Percentiles rank a stretch among this genome's conserved stretches.
Evolutionary conservation across 345 rosid species (phyloP).

Genomic region (Moricandia arvensis): DNA sequence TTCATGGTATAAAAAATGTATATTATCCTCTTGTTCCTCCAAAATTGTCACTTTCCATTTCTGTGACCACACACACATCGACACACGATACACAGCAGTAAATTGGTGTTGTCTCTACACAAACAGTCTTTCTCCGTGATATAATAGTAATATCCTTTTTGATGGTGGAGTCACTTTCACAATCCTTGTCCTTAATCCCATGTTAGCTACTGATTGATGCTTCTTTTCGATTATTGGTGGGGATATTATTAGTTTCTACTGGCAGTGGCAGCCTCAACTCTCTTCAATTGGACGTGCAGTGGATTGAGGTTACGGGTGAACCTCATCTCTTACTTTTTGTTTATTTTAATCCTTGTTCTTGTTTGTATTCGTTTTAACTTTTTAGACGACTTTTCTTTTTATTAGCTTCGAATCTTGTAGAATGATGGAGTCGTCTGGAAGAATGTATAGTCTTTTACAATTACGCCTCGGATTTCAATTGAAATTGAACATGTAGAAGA

Average conservation of each 20-base stretch:
- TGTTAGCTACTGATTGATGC: slow-evolving; percentile 23
- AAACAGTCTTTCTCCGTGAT: slow-evolving; percentile 4
- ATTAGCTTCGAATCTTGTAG: not conserved
- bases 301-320: slow-evolving; percentile 16
- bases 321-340: slow-evolving; percentile 1
- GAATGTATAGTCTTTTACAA: not conserved
- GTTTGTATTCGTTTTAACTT: slow-evolving; percentile 11
- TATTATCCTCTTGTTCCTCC: not conserved
- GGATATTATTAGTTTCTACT: not conserved
- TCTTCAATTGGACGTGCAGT: not conserved
- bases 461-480: too few relatives aligned
- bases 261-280: not conserved
- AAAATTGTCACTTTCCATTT: not conserved
- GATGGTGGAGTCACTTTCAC: slow-evolving; percentile 30
- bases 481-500: not conserved
- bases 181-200: slow-evolving; percentile 29
- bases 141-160: not conserved
- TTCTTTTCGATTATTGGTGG: slow-evolving; percentile 15
- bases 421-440: not conserved
- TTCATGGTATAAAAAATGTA: too few relatives aligned
- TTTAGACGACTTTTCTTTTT: not conserved
- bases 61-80: slow-evolving; percentile 9
- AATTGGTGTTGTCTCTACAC: slow-evolving; percentile 20
- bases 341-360: slow-evolving; percentile 1
- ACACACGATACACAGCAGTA: slow-evolving; percentile 20